Evolutionary conservation across 495 filamentous ascomycete species (phyloP).

Genomic region (Clavariopsis aquatica): DNA sequence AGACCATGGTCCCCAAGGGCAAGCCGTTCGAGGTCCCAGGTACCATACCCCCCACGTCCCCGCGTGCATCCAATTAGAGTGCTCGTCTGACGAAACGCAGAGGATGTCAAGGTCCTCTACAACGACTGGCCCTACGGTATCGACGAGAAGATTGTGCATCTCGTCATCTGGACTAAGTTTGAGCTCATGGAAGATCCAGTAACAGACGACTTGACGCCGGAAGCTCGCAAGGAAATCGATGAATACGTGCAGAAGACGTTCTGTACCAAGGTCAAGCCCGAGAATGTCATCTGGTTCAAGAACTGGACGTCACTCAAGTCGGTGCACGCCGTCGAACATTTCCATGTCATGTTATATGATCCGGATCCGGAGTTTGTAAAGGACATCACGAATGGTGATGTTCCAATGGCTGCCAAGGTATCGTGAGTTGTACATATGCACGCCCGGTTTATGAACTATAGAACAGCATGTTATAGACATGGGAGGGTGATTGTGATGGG

Average conservation of each 20-base stretch:
- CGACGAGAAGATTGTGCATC: constrained; percentile 71
- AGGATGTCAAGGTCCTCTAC: constrained; percentile 72
- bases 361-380: constrained; percentile 68
- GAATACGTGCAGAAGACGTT: constrained; percentile 67
- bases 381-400: constrained; percentile 73
- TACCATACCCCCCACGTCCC: constrained; percentile 31
- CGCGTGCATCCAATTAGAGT: background rate
- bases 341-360: constrained; percentile 85
- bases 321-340: constrained; percentile 86
- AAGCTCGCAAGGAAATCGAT: constrained; percentile 65
- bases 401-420: constrained; percentile 50
- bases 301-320: constrained; percentile 83
- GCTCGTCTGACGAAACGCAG: constrained; percentile 40
- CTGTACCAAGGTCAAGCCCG: constrained; percentile 48
- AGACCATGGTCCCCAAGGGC: constrained; percentile 51
- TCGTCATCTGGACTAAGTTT: constrained; percentile 93
- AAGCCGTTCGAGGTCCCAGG: constrained; percentile 54
- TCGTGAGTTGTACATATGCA: background rate
- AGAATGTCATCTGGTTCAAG: constrained; percentile 73
- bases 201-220: constrained; percentile 66
- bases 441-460: background rate
- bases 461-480: constrained; percentile 4
- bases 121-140: constrained; percentile 94
- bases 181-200: constrained; percentile 64
- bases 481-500: background rate